Conservation (phyloP, 108 stramenopile species). For the Cyclotella choctawhatcheeana region DNA sequence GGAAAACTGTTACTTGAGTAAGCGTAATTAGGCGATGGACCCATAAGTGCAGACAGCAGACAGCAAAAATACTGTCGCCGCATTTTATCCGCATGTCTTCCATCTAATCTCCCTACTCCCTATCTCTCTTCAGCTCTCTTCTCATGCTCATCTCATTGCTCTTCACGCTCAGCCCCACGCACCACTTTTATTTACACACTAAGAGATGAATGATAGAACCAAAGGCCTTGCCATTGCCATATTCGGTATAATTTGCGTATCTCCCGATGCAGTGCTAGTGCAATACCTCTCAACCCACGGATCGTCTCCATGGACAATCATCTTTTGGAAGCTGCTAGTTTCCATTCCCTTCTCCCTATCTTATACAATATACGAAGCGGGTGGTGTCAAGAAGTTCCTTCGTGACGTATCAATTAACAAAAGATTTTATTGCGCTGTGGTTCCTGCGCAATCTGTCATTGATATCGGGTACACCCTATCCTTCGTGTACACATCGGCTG, state of each 20-base stretch:
- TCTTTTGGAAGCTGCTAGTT: slow-evolving; percentile 36
- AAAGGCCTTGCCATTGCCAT: slow-evolving; percentile 7
- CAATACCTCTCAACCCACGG: not conserved
- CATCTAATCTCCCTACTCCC: too few relatives aligned
- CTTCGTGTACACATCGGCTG: slow-evolving; percentile 12
- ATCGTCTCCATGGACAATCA: slow-evolving; percentile 11
- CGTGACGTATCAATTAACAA: not conserved
- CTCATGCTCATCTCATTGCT: too few relatives aligned
- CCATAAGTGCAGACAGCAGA: too few relatives aligned
- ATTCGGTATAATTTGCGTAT: slow-evolving; percentile 21
- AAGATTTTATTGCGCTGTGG: slow-evolving; percentile 6
- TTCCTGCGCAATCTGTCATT: not conserved
- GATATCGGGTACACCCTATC: slow-evolving; percentile 18
- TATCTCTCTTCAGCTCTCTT: too few relatives aligned
- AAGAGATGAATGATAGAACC: slow-evolving; percentile 23
- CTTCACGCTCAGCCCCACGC: too few relatives aligned
- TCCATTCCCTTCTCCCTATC: not conserved
- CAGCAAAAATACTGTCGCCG: too few relatives aligned
- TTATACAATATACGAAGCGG: slow-evolving; percentile 8
- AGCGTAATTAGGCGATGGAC: too few relatives aligned
- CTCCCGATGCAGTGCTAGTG: slow-evolving; percentile 20
- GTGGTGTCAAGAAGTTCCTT: not conserved
- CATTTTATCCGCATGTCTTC: too few relatives aligned
- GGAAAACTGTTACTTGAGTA: too few relatives aligned
- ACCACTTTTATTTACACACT: too few relatives aligned